Percentiles rank a stretch among this genome's conserved stretches.
Evolutionary conservation across 805 yeast genomes (phyloP).

Genomic region (Kregervanrija pseudodelftensis): DNA sequence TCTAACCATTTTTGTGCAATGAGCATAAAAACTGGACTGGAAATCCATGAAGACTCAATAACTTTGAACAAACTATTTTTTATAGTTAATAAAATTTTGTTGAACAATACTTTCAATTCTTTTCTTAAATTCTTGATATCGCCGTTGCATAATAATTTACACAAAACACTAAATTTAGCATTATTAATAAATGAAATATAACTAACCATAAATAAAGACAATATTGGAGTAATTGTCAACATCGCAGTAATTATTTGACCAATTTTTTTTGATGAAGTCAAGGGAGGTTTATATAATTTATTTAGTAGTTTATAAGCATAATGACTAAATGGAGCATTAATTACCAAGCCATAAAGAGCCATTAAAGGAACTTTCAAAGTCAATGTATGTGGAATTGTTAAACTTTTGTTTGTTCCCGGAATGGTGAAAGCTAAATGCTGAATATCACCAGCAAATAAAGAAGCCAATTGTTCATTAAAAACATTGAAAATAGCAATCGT

Average conservation of each 20-base stretch:
- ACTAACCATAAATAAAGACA: slow-evolving; percentile 40
- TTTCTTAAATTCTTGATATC: slow-evolving; percentile 5
- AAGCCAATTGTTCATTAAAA: slow-evolving; percentile 52
- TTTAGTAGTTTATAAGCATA: slow-evolving; percentile 42
- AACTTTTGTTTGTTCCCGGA: slow-evolving; percentile 8
- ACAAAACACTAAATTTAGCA: slow-evolving; percentile 1
- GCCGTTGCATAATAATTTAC: too few species aligned
- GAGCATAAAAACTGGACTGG: slow-evolving; percentile 43
- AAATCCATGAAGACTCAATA: slow-evolving; percentile 45
- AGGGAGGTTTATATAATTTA: slow-evolving; percentile 35
- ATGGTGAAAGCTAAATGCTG: background rate
- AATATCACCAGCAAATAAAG: slow-evolving; percentile 41
- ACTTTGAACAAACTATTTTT: slow-evolving; percentile 38
- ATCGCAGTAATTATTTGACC: slow-evolving; percentile 46
- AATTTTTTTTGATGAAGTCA: slow-evolving; percentile 33
- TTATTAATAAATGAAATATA: slow-evolving; percentile 47
- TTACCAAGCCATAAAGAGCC: slow-evolving; percentile 46
- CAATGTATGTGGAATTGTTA: slow-evolving; percentile 32
- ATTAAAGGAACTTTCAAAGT: slow-evolving; percentile 43
- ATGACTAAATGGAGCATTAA: slow-evolving; percentile 56
- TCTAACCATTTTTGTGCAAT: slow-evolving; percentile 51
- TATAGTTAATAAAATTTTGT: slow-evolving; percentile 28
- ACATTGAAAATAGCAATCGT: slow-evolving; percentile 51
- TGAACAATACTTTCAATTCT: slow-evolving; percentile 8
- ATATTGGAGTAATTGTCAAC: slow-evolving; percentile 48